phyloP scores from a whole-genome alignment of 768 basidiomycete species.

The Lactarius quietus region DNA sequence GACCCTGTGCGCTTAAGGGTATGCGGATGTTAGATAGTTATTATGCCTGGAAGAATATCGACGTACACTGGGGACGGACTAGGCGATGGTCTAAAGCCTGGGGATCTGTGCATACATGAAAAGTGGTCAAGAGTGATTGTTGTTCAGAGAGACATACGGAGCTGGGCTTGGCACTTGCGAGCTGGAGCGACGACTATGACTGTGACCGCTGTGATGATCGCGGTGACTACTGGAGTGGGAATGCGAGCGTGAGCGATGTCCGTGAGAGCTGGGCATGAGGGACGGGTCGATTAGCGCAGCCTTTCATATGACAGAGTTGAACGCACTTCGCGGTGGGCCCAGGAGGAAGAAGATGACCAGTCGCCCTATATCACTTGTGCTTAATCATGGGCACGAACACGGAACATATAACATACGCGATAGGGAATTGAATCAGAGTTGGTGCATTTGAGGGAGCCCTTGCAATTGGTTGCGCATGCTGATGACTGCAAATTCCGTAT shows the following conservation, averaged over 20 bases:
- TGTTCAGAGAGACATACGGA: constrained; percentile 3
- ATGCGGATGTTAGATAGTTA: not conserved
- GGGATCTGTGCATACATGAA: not conserved
- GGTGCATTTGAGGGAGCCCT: constrained; percentile 2
- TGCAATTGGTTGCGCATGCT: not conserved
- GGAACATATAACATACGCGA: constrained; percentile 2
- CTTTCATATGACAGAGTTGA: not conserved
- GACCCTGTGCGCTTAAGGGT: constrained; percentile 11
- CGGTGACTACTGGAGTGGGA: constrained; percentile 4
- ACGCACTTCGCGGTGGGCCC: constrained; percentile 13
- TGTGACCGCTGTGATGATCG: not conserved
- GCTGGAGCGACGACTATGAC: not conserved
- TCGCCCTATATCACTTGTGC: not conserved
- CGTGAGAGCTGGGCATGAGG: not conserved
- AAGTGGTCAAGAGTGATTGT: not conserved
- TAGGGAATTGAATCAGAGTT: not conserved
- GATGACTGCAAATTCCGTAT: constrained; percentile 3
- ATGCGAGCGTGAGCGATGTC: constrained; percentile 1
- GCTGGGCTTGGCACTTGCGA: constrained; percentile 10
- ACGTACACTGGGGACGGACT: constrained; percentile 5
- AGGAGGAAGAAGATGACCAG: constrained; percentile 5
- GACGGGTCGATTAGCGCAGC: not conserved
- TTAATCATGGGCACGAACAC: not conserved
- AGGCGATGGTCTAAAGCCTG: not conserved
- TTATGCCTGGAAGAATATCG: not conserved